phyloP scores from a whole-genome alignment of 2,329 filamentous ascomycete species.

The Nemania sp. region DNA sequence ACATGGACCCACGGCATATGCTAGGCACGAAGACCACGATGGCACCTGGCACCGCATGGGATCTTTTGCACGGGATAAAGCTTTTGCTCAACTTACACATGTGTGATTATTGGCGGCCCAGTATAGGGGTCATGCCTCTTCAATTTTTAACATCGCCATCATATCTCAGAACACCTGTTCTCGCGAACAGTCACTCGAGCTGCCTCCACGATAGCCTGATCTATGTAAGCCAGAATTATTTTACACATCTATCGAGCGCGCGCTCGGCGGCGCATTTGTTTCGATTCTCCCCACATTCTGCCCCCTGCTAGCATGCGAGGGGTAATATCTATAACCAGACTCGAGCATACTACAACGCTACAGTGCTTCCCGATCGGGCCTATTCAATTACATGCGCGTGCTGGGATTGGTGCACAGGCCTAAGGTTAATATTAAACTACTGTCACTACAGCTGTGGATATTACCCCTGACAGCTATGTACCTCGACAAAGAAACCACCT shows the following conservation, averaged over 20 bases:
- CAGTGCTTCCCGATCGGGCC: slow-evolving; percentile 8
- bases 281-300: slow-evolving; percentile 12
- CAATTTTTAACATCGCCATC: neutral
- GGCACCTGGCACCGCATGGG: slow-evolving; percentile 32
- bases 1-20: slow-evolving; percentile 14
- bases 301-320: slow-evolving; percentile 7
- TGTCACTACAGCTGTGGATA: neutral
- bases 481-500: neutral
- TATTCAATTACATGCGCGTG: slow-evolving; percentile 2
- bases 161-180: neutral
- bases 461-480: slow-evolving; percentile 7
- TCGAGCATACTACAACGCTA: neutral
- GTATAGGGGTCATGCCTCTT: neutral
- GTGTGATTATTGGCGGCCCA: neutral
- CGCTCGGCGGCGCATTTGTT: neutral
- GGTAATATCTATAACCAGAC: neutral
- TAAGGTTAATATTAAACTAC: slow-evolving; percentile 11
- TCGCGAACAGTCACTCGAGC: neutral
- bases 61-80: slow-evolving; percentile 31
- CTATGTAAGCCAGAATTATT: slow-evolving; percentile 9
- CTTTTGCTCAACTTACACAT: slow-evolving; percentile 9
- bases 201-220: neutral
- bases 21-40: slow-evolving; percentile 21
- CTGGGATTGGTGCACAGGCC: neutral
- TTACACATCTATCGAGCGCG: neutral